Base-by-base conservation (phyloP, 108 stramenopile genomes). In the Skeletonema marinoi region DNA sequence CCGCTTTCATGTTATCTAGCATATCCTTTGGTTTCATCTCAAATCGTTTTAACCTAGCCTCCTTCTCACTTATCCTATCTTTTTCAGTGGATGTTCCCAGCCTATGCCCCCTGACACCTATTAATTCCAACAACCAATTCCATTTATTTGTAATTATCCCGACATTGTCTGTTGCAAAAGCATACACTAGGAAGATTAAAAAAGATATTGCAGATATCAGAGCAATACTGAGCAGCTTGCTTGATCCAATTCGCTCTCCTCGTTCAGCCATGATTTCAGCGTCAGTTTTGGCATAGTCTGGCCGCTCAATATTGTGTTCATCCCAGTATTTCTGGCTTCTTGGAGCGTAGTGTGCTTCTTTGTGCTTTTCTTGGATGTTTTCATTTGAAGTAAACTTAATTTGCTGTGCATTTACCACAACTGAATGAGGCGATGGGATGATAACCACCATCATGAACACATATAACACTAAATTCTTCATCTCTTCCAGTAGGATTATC, bases 231-330 rank as follows among this genome's bases (percentile, higher is more conserved):
- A 56, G 54, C 54, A 56, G n/a, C 2, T 56, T 56, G 25, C 25
- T 56, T 14, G 25, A 42, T 51, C 54, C 76, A 38, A 31, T 46
- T 31, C 54, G 61, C 32, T 58, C 59, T 21, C 77, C 63, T 71
- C 82, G 51, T 51, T 90, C 88, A n/a, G 68, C 62, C 29, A 71
- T 73, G 32, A 90, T 77, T 62, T 90, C 89, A 10, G 84, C 86
- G 75, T 90, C 89, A 0, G 89, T 87, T 78, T 88, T 90, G 71
- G 87, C 89, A 71, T 90, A 90, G 50, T 90, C 89, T 13, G 89
- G 89, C 38, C 89, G 68, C 65, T 83, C 78, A 67, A 90, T 90
- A 14, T 76, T 76, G 74, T 90, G 74, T 67, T 90, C 86, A 59
- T 88, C 89, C 89, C 89, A 90, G 62, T 88, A 90, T 58, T 66